Evolutionary conservation across 352 stramenopile genomes (phyloP).

Genomic region (Phytopythium chamaehyphon): DNA sequence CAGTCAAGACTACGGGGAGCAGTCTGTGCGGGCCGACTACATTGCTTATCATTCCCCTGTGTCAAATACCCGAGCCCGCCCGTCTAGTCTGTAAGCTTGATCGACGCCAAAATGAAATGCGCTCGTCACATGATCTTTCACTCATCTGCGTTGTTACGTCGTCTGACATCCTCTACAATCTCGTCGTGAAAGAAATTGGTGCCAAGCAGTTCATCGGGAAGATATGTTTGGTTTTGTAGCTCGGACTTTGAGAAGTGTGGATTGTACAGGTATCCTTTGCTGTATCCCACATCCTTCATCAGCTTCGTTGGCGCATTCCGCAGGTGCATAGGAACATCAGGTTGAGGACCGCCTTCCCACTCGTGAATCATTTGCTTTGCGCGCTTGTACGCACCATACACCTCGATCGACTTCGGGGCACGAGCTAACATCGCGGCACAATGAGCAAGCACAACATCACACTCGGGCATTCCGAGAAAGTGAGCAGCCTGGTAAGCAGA

Average conservation of each 20-base stretch:
- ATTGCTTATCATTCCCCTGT: background rate
- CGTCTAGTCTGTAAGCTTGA: too few species aligned
- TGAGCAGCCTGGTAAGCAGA: conserved; percentile 72
- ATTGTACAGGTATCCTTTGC: conserved; percentile 84
- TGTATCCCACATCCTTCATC: conserved; percentile 77
- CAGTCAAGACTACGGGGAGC: background rate
- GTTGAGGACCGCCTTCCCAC: conserved; percentile 46
- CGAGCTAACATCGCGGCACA: conserved; percentile 77
- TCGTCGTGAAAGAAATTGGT: conserved; percentile 45
- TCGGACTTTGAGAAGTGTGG: conserved; percentile 62
- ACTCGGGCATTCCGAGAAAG: conserved; percentile 84
- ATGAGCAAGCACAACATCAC: conserved; percentile 76
- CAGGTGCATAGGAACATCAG: conserved; percentile 76
- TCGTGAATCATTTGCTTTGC: conserved; percentile 60
- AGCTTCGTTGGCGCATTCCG: conserved; percentile 78
- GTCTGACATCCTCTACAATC: conserved; percentile 9
- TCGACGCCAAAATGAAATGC: too few species aligned
- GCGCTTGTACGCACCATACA: conserved; percentile 81
- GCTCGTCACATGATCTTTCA: background rate
- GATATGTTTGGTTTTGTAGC: conserved; percentile 78
- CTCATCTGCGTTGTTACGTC: background rate
- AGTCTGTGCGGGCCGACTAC: background rate
- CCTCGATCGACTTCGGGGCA: conserved; percentile 79
- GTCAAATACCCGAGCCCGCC: too few species aligned
- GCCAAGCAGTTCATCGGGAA: conserved; percentile 62